A percentile compares a stretch with the other conserved stretches of the same genome.
phyloP scores from a whole-genome alignment of 306 rosid species.

The Senna siamea region DNA sequence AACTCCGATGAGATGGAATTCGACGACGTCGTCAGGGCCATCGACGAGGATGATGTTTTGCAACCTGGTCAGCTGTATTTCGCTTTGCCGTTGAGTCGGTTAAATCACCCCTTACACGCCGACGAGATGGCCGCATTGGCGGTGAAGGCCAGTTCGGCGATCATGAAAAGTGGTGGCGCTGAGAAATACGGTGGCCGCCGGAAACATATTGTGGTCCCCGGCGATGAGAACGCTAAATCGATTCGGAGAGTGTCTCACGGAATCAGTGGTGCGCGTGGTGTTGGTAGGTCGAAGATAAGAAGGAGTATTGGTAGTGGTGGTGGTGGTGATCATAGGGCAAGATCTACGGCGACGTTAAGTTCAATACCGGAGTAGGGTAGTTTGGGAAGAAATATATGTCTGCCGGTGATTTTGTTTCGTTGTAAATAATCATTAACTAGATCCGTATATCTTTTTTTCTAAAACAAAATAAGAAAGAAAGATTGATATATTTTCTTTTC shows the following conservation, averaged over 20 bases:
- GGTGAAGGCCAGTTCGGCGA: conserved; percentile 69
- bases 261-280: background rate
- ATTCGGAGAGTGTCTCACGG: conserved; percentile 31
- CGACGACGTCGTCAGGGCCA: conserved; percentile 61
- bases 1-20: conserved; percentile 87
- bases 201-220: conserved; percentile 42
- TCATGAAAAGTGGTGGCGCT: conserved; percentile 47
- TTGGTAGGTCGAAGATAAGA: conserved; percentile 34
- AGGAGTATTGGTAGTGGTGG: conserved; percentile 26
- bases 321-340: conserved; percentile 35
- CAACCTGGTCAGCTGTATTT: conserved; percentile 85
- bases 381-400: conserved; percentile 41
- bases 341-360: conserved; percentile 49
- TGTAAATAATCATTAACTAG: conserved; percentile 22
- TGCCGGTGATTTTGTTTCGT: background rate
- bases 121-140: conserved; percentile 93
- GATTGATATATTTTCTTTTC: background rate
- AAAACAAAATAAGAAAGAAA: background rate
- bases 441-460: background rate
- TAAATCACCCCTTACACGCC: conserved; percentile 51
- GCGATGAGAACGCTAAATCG: conserved; percentile 36
- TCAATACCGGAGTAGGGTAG: conserved; percentile 69
- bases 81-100: conserved; percentile 63
- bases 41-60: conserved; percentile 61
- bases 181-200: conserved; percentile 47